phyloP scores from a whole-genome alignment of 805 yeast genomes.

The Clavispora fructus region DNA sequence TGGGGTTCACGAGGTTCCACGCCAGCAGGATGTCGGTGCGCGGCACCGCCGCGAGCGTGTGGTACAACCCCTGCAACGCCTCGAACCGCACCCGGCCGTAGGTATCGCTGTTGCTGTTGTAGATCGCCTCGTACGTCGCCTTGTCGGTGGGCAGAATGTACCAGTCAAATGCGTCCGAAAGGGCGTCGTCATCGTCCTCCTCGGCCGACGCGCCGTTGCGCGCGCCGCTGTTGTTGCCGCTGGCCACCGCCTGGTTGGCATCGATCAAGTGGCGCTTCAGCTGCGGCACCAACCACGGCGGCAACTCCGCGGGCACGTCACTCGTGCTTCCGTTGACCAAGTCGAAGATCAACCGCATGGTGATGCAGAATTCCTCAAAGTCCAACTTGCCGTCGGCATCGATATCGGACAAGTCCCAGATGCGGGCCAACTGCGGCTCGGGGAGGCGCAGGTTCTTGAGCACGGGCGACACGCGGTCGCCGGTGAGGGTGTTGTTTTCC shows the following conservation, averaged over 20 bases:
- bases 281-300: slow-evolving; percentile 90
- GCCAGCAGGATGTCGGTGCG: slow-evolving; percentile 81
- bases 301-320: slow-evolving; percentile 66
- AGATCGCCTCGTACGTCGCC: slow-evolving; percentile 70
- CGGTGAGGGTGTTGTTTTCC: slow-evolving; percentile 67
- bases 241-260: slow-evolving; percentile 65
- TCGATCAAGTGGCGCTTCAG: slow-evolving; percentile 80
- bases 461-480: slow-evolving; percentile 80
- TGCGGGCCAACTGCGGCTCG: slow-evolving; percentile 68
- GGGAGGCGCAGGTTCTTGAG: slow-evolving; percentile 53
- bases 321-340: slow-evolving; percentile 63
- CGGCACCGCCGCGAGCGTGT: slow-evolving; percentile 68
- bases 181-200: slow-evolving; percentile 60
- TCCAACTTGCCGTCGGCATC: slow-evolving; percentile 49
- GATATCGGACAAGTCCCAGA: slow-evolving; percentile 68
- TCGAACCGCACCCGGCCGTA: slow-evolving; percentile 78
- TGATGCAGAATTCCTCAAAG: slow-evolving; percentile 96
- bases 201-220: neutral
- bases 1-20: slow-evolving; percentile 94
- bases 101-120: slow-evolving; percentile 66
- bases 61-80: slow-evolving; percentile 63
- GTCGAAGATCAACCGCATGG: slow-evolving; percentile 93
- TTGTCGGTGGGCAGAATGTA: slow-evolving; percentile 89
- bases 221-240: slow-evolving; percentile 19
- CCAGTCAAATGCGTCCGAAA: slow-evolving; percentile 83